These are phyloP conservation scores for Bryoerythrophyllum caledonicum DNA, from an alignment of 225 moss, liverwort and hornwort genomes.

Conservation along the genomic window DNA sequence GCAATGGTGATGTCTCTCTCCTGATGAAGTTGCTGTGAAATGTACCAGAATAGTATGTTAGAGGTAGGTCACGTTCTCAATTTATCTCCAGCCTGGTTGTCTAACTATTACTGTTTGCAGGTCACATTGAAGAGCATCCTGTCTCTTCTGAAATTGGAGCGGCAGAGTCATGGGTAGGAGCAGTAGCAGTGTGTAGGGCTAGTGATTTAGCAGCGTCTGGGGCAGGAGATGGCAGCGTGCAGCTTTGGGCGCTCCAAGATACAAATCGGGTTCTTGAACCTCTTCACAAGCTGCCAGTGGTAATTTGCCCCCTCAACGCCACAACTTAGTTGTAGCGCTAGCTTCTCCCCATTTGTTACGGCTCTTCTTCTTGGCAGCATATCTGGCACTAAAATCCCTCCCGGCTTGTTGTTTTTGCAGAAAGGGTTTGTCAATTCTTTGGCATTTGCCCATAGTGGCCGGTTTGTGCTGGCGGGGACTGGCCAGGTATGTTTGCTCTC, in stretches of 20 bases:
- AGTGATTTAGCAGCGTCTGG: conserved; percentile 94
- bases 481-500: conserved; percentile 69
- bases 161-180: conserved; percentile 88
- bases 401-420: conserved; percentile 42
- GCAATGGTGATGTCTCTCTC: conserved; percentile 48
- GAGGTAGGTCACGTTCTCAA: neutral
- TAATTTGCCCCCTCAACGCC: conserved; percentile 34
- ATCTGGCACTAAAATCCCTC: neutral
- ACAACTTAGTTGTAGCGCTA: neutral
- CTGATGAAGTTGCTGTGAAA: neutral
- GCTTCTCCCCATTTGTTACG: neutral
- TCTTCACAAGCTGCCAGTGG: conserved; percentile 79
- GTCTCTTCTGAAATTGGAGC: conserved; percentile 39
- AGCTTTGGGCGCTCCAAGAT: conserved; percentile 91
- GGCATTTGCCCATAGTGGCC: conserved; percentile 79
- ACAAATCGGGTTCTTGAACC: conserved; percentile 62
- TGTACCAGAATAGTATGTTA: neutral
- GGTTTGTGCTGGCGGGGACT: conserved; percentile 85
- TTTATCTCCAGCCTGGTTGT: conserved; percentile 1
- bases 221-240: conserved; percentile 91
- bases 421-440: conserved; percentile 94
- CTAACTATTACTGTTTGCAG: conserved; percentile 29
- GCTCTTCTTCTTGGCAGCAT: conserved; percentile 1
- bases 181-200: conserved; percentile 84
- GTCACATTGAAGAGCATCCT: conserved; percentile 30